Conservation (phyloP, 306 rosid genomes). For the Biancaea sappan region DNA sequence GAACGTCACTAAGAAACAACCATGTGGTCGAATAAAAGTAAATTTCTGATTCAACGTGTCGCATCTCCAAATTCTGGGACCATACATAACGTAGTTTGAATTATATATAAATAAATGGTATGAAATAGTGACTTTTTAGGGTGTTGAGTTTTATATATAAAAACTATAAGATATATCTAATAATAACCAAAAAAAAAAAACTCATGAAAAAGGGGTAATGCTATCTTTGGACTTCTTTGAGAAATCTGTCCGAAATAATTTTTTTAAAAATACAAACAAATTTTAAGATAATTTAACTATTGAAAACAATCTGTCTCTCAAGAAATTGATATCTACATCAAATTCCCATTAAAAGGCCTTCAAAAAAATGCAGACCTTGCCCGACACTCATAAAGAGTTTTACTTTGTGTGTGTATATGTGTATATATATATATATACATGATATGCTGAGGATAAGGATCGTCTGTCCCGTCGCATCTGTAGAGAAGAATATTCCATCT, state of each 20-base stretch:
- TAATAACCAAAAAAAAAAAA: neutral
- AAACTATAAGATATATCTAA: neutral
- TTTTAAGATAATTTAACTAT: too few relatives aligned
- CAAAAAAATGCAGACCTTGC: neutral
- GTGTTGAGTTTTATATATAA: neutral
- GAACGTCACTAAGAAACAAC: neutral
- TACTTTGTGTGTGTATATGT: neutral
- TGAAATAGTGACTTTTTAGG: too few relatives aligned
- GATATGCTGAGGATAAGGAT: conserved; percentile 7
- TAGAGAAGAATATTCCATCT: conserved; percentile 33
- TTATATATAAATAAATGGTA: neutral
- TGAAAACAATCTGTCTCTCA: too few relatives aligned
- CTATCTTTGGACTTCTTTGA: too few relatives aligned
- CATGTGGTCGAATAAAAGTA: neutral
- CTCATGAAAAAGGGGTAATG: too few relatives aligned
- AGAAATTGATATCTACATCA: too few relatives aligned
- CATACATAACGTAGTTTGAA: neutral
- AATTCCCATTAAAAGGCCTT: neutral
- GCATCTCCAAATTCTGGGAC: neutral
- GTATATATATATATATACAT: too few relatives aligned
- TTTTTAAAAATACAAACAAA: too few relatives aligned
- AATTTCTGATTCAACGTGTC: conserved; percentile 15
- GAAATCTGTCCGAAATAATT: too few relatives aligned
- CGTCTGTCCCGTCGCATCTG: neutral
- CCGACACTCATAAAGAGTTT: neutral